phyloP scores from a whole-genome alignment of 108 stramenopile genomes.

The Ochromonas danica region DNA sequence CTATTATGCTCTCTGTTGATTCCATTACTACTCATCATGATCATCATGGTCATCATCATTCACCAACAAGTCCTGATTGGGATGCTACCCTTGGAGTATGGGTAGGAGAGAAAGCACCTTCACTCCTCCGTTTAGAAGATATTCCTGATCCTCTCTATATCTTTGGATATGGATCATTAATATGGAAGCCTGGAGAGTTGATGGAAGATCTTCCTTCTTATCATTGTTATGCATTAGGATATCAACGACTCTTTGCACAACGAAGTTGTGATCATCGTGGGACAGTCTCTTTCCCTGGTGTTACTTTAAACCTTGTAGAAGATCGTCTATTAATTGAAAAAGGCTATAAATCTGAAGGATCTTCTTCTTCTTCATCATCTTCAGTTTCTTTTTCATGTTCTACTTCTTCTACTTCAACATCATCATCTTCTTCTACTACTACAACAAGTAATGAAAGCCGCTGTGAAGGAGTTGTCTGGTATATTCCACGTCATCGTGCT shows the following conservation, averaged over 20 bases:
- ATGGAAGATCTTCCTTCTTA: background rate
- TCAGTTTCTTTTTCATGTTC: too few relatives aligned
- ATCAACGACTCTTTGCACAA: conserved; percentile 33
- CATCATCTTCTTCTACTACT: too few relatives aligned
- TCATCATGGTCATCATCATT: too few relatives aligned
- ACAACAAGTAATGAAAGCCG: background rate
- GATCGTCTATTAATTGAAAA: background rate
- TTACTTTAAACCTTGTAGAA: conserved; percentile 4
- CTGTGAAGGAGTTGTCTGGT: conserved; percentile 9
- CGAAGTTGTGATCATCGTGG: conserved; percentile 32
- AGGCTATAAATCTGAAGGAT: conserved; percentile 4
- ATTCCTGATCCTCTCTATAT: conserved; percentile 22
- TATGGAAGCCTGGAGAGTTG: conserved; percentile 25
- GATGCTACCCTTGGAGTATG: conserved; percentile 20
- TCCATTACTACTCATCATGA: too few relatives aligned
- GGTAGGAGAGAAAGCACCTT: background rate
- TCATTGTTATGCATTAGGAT: background rate
- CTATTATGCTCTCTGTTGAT: too few relatives aligned
- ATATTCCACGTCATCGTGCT: background rate
- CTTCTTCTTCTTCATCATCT: too few relatives aligned
- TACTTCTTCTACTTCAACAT: too few relatives aligned
- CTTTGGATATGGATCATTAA: conserved; percentile 39
- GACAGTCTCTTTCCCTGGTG: conserved; percentile 11
- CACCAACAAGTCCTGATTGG: too few relatives aligned
- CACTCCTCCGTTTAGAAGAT: background rate